Percentiles rank a stretch among this genome's conserved stretches.
Evolutionary conservation across 179 eudicot genomes (phyloP).

Genomic region (Vitellaria paradoxa): DNA sequence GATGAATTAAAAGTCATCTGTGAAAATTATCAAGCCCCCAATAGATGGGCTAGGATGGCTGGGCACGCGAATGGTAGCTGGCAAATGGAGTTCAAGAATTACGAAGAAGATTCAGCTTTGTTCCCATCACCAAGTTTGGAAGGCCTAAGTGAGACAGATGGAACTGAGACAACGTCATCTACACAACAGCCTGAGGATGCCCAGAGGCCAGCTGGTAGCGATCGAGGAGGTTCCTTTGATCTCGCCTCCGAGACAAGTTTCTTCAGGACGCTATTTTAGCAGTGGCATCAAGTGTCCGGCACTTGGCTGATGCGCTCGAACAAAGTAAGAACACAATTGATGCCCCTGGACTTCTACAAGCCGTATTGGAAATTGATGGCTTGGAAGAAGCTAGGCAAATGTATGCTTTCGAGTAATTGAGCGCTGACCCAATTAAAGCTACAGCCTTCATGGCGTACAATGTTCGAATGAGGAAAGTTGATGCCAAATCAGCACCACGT

Average conservation of each 20-base stretch:
- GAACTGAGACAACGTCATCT: conserved; percentile 19
- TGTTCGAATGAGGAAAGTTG: conserved; percentile 17
- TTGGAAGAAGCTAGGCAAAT: conserved; percentile 19
- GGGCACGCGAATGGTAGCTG: conserved; percentile 14
- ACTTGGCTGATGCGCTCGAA: conserved; percentile 20
- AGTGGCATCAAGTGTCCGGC: conserved; percentile 20
- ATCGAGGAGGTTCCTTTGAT: conserved; percentile 12
- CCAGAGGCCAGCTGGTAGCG: conserved; percentile 12
- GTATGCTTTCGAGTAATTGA: conserved; percentile 21
- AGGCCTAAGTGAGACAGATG: conserved; percentile 15
- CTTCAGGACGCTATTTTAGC: conserved; percentile 20
- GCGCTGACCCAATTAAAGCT: conserved; percentile 18
- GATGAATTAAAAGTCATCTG: conserved; percentile 19
- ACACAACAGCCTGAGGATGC: conserved; percentile 6
- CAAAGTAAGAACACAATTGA: conserved; percentile 16
- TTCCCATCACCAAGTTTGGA: conserved; percentile 20
- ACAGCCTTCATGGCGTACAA: conserved; percentile 17
- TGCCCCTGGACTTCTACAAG: conserved; percentile 12
- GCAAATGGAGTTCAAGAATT: conserved; percentile 11
- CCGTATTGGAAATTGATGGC: conserved; percentile 18
- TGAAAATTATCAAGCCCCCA: conserved; percentile 20
- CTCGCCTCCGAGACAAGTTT: conserved; percentile 15
- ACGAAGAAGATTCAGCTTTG: conserved; percentile 16
- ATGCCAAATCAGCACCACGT: no score
- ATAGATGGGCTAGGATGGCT: conserved; percentile 19